Evolutionary conservation across 1,139 yeast genomes (phyloP), one percentile per base, ranked within the genome.

Genomic region (Geotrichum carabidarum): DNA sequence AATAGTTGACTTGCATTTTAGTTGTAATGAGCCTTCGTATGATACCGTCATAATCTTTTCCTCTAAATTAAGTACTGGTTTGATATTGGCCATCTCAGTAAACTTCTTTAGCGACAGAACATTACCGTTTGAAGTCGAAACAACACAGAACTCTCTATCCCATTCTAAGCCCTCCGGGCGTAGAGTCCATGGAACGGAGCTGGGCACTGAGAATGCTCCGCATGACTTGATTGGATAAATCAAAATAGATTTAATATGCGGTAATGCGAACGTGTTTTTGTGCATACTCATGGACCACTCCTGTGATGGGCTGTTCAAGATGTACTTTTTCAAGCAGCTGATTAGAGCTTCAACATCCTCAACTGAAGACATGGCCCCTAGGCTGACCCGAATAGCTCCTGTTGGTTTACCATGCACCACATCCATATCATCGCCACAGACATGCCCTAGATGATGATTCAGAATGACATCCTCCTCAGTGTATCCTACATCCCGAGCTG

Each of bases 171-270:
- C 77, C 8, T 56, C 56, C 3, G 52, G 52, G 1, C 55, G 53
- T 1, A 74, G 62, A 4, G 58, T 55, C 76, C 76, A 73, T 1
- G 56, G 48, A 2, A 44, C 35, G n/a, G 57, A 58, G 1, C 32
- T 22, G 0, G 70, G 68, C 4, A 74, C 63, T 12, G 53, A 48
- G 44, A 60, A 67, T 1, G 71, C 75, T 3, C 65, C 67, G 56
- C 78, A 75, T 7, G 78, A 74, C 53, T 75, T 75, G 48, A 75
- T 70, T 1, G 78, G 78, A 58, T 69, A 74, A 2, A 73, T 63
- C 18, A 58, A 55, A 18, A 74, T 36, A 15, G 60, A 53, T 31
- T 59, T 57, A 8, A 73, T 48, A n/a, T 12, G 31, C 6, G 48
- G 57, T 9, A 52, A n/a, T 6, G 6, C 15, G 12, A 32, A 2